Evolutionary conservation across 441 rosid genomes (phyloP), one percentile per base, ranked within the genome.

Genomic region (Codiaeum variegatum): DNA sequence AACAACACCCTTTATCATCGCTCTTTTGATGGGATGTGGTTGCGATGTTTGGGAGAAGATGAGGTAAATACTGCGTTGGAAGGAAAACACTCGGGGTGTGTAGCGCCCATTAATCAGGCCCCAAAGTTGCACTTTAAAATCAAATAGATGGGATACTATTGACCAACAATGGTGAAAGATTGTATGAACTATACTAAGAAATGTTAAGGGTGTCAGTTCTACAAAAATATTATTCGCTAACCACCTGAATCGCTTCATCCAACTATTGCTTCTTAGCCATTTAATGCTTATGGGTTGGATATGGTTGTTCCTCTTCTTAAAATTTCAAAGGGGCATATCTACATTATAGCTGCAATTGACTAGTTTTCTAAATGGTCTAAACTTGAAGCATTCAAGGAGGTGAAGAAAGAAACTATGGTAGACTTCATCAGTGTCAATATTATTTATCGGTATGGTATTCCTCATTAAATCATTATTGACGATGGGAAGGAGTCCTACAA

Each of bases 221-320:
- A 64, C 64, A 23, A 13, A 3, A 36, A 26, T 13, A 3, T 69
- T 16, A 32, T 56, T 7, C 12, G 24, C 4, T 8, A 62, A 12
- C 59, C 70, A 2, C 40, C n/a, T 0, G 6, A 76, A 15, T 13
- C 40, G 0, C 23, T 76, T 24, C 71, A 70, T 23, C 51, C 29
- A 0, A 62, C 16, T 5, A 13, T 72, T 13, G 24, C 62, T 1
- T 72, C 49, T 0, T 66, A 46, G 68, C 63, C 68, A 0, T 76
- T 76, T 36, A 62, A 71, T 8, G 52, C 65, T 29, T 77, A 47
- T 32, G 61, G 64, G 15, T 29, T 70, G 1, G 71, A 76, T 65
- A 60, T 76, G 0, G 47, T 70, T 1, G 75, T 65, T 1, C 54
- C 56, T 8, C 5, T 65, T 4, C 28, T 7, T 0, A 58, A 70